These are phyloP conservation scores for Cryptosporidium sp. DNA, from an alignment of 169 alveolate genomes.

Conservation along the genomic window DNA sequence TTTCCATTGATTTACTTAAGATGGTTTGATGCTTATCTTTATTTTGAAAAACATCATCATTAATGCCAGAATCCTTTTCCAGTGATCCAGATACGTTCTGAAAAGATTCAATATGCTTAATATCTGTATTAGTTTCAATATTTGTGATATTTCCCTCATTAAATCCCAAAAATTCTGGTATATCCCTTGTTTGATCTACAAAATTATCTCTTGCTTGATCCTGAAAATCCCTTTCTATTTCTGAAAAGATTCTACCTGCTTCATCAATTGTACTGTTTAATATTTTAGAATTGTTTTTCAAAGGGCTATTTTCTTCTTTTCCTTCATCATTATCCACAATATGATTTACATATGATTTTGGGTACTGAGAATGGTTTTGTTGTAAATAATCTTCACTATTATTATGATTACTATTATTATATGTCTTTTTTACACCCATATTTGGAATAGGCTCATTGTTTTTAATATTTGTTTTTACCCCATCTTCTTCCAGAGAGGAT, in stretches of 20 bases:
- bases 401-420: neutral
- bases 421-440: neutral
- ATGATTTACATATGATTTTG: neutral
- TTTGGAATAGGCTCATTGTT: neutral
- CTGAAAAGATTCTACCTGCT: slow-evolving; percentile 10
- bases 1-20: neutral
- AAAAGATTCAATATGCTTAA: neutral
- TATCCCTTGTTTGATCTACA: neutral
- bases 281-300: neutral
- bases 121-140: neutral
- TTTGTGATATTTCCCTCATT: neutral
- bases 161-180: neutral
- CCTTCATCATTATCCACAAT: neutral
- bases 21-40: neutral
- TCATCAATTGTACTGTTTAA: slow-evolving; percentile 7
- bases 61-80: neutral
- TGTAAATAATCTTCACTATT: neutral
- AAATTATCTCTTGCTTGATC: neutral
- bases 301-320: neutral
- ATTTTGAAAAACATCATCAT: neutral
- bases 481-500: slow-evolving; percentile 21
- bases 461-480: neutral
- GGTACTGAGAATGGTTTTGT: neutral
- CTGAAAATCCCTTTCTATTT: neutral
- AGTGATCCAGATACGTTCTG: neutral